These are phyloP conservation scores for Sugiyamaella xylanicola DNA, from an alignment of 1,139 yeast species.

Conservation along the genomic window DNA sequence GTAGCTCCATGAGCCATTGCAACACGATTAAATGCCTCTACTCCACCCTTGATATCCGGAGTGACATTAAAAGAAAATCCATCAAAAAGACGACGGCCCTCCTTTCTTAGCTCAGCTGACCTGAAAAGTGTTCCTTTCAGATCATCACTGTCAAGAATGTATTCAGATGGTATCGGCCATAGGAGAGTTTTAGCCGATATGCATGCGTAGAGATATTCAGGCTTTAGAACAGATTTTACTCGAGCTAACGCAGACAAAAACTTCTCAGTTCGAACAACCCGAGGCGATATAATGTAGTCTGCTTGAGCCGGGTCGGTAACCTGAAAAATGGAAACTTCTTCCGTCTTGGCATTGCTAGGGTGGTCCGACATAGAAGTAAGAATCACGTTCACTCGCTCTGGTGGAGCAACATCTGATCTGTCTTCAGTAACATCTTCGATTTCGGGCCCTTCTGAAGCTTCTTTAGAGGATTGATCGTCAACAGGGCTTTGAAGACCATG, in stretches of 20 bases:
- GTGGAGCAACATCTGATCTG: too few relatives aligned
- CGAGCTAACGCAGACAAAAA: constrained; percentile 56
- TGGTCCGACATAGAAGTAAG: constrained; percentile 23
- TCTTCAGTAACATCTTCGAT: too few relatives aligned
- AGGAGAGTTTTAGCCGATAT: constrained; percentile 22
- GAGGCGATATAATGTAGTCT: constrained; percentile 63
- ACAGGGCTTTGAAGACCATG: background rate
- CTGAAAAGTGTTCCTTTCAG: constrained; percentile 35
- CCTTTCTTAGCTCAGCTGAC: constrained; percentile 30
- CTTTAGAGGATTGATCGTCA: background rate
- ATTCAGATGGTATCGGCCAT: constrained; percentile 35
- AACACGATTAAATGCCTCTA: constrained; percentile 60
- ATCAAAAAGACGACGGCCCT: constrained; percentile 45
- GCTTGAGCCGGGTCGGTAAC: constrained; percentile 40
- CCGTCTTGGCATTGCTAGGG: constrained; percentile 4
- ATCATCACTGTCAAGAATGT: constrained; percentile 33
- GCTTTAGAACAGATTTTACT: constrained; percentile 45
- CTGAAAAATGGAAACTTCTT: constrained; percentile 36
- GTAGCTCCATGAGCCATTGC: constrained; percentile 68
- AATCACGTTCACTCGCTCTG: constrained; percentile 30
- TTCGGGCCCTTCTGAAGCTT: too few relatives aligned
- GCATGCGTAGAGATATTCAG: constrained; percentile 39
- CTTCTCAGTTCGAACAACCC: constrained; percentile 79
- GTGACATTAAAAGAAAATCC: constrained; percentile 59
- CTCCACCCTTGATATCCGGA: constrained; percentile 67